Base-by-base conservation (phyloP, 1,284 basidiomycete genomes). In the Fistulinella cinereoalba region DNA sequence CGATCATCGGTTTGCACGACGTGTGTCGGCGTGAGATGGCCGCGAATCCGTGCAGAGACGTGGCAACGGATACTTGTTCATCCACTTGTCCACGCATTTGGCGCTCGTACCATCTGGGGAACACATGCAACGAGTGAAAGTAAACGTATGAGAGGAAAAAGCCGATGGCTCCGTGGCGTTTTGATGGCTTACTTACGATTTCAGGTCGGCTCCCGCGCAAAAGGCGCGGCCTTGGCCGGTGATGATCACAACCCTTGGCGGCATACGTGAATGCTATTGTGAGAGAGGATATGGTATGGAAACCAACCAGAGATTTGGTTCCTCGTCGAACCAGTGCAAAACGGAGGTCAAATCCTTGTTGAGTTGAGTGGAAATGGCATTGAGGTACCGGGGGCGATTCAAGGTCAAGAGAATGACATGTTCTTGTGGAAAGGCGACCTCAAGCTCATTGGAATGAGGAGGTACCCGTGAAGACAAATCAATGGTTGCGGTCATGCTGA, bases 161-260 rank as follows among this genome's bases (percentile, higher is more conserved):
- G 22, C 9, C 9, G 19, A 33, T 6, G 16, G 18, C 24, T 12
- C 37, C 31, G 34, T 54, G 43, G 51, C 34, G 29, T 29, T 19
- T 34, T 31, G 12, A 29, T 21, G 6, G 5, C 4, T 13, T 7
- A 72, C 80, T 52, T 61, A 86, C 83, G 77, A 79, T 67, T 81
- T 82, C 34, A 91, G 72, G 63, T 91, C 88, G 42, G 86, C 84
- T 5, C 90, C 90, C 2, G 89, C 88, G 56, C 90, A 92, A 68
- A 93, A 94, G 0, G 79, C 67, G 36, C 82, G 78, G 4, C 87
- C 88, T 49, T 78, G 77, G 12, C 90, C 91, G 23, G 90, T 91
- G 34, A 94, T 61, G 57, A 94, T 75, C 32, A 76, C 79, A 10
- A 87, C 83, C 88, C 87, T 88, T 47, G 37, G 22, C 11, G 27